A percentile compares a stretch with the other conserved stretches of the same genome.
These are phyloP conservation scores for Coprinopsis cinerea DNA, from an alignment of 768 basidiomycete species.

Conservation along the genomic window DNA sequence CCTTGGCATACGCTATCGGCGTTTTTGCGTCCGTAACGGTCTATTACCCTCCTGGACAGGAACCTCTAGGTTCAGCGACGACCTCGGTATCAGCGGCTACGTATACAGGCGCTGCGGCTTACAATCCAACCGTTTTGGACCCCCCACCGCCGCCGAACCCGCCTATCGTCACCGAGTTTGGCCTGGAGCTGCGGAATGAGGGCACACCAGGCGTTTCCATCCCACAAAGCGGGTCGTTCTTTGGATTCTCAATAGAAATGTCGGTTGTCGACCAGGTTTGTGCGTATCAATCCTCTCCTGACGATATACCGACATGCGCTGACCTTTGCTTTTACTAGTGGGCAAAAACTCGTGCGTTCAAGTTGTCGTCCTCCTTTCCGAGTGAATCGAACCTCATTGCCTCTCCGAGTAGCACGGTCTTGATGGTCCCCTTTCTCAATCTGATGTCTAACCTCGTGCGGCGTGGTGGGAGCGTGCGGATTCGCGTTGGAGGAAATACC, in stretches of 20 bases:
- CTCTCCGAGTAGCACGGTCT: constrained; percentile 26
- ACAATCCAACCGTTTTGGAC: constrained; percentile 43
- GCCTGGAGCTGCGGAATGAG: constrained; percentile 35
- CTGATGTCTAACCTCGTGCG: constrained; percentile 61
- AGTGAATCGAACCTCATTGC: constrained; percentile 14
- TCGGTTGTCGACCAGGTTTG: constrained; percentile 62
- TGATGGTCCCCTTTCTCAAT: constrained; percentile 65
- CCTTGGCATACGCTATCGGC: constrained; percentile 1
- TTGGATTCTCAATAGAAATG: constrained; percentile 74
- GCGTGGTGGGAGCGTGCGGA: constrained; percentile 53
- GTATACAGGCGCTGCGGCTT: constrained; percentile 49
- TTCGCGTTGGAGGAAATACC: constrained; percentile 75
- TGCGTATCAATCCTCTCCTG: constrained; percentile 27
- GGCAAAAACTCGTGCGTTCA: constrained; percentile 44
- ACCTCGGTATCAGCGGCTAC: constrained; percentile 28
- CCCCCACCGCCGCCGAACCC: constrained; percentile 49
- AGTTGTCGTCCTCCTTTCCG: neutral
- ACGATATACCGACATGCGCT: neutral
- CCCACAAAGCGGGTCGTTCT: constrained; percentile 49
- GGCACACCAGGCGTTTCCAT: constrained; percentile 32
- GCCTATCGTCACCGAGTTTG: constrained; percentile 35
- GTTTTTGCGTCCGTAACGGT: constrained; percentile 26
- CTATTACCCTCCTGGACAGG: constrained; percentile 26
- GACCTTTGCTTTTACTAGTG: constrained; percentile 26
- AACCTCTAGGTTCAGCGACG: constrained; percentile 20